Evolutionary conservation across 495 filamentous ascomycete species (phyloP).

Genomic region (Hypoxylon fuscum): DNA sequence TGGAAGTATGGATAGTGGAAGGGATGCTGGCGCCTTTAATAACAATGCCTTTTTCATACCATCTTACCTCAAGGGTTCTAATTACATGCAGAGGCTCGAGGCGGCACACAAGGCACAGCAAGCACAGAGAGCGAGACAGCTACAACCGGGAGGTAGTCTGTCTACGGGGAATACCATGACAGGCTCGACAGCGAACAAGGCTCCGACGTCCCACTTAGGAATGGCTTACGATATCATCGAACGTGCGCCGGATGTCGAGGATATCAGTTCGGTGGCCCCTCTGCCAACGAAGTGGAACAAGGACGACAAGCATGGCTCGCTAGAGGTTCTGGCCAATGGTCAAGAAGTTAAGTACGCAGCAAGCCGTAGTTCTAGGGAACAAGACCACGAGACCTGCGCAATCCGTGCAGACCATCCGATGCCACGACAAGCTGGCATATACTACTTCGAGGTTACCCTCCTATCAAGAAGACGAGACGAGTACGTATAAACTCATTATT

Average conservation of each 20-base stretch:
- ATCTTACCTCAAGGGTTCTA: conserved; percentile 81
- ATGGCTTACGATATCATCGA: conserved; percentile 90
- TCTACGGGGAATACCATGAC: conserved; percentile 22
- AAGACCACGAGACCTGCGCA: conserved; percentile 84
- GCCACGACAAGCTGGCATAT: conserved; percentile 91
- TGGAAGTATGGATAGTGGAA: conserved; percentile 38
- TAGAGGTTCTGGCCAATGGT: conserved; percentile 81
- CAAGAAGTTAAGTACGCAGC: conserved; percentile 77
- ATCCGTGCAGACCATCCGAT: conserved; percentile 89
- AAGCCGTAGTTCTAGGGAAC: conserved; percentile 46
- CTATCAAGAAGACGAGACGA: conserved; percentile 85
- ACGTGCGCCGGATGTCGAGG: conserved; percentile 62
- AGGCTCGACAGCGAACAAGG: conserved; percentile 34
- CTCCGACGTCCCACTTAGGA: conserved; percentile 74
- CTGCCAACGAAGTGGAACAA: conserved; percentile 87
- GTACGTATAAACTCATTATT: conserved; percentile 60
- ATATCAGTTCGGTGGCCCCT: conserved; percentile 67
- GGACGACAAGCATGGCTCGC: conserved; percentile 72
- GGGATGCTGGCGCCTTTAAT: conserved; percentile 33
- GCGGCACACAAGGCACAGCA: conserved; percentile 71
- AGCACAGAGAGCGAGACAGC: conserved; percentile 38
- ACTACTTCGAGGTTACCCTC: conserved; percentile 96
- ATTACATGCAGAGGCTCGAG: conserved; percentile 77
- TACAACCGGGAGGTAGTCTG: conserved; percentile 19
- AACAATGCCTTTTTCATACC: conserved; percentile 71